Evolutionary conservation across 176 grass and related monocot species (phyloP).

Genomic region (Juncus inflexus): DNA sequence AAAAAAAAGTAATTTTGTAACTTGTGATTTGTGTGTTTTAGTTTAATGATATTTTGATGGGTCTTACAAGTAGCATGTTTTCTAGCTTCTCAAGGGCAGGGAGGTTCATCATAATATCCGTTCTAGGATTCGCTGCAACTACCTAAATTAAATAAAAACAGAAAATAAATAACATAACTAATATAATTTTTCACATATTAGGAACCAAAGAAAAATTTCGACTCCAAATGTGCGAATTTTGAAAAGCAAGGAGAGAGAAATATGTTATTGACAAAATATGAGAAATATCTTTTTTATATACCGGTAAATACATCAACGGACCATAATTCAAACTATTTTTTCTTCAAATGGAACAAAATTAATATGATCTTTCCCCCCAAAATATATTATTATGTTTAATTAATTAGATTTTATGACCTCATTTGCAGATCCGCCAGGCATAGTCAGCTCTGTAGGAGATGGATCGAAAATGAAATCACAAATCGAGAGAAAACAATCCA

Average conservation of each 20-base stretch:
- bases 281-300: too few relatives aligned
- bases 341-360: too few relatives aligned
- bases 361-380: too few relatives aligned
- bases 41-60: neutral
- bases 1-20: too few relatives aligned
- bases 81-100: conserved; percentile 90
- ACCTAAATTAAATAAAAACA: conserved; percentile 41
- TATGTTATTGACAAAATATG: too few relatives aligned
- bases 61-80: conserved; percentile 72
- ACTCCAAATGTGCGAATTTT: too few relatives aligned
- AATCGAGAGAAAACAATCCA: conserved; percentile 91
- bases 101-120: conserved; percentile 89
- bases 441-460: conserved; percentile 55
- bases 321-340: too few relatives aligned
- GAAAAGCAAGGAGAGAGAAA: too few relatives aligned
- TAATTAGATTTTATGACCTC: conserved; percentile 45
- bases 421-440: conserved; percentile 67
- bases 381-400: neutral
- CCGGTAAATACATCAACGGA: too few relatives aligned
- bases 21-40: neutral
- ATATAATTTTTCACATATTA: neutral
- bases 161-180: neutral
- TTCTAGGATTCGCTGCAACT: conserved; percentile 75
- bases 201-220: neutral
- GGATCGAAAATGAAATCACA: conserved; percentile 89